Evolutionary conservation across 345 rosid genomes (phyloP), one percentile per base, ranked within the genome.

Genomic region (Murraya koenigii): DNA sequence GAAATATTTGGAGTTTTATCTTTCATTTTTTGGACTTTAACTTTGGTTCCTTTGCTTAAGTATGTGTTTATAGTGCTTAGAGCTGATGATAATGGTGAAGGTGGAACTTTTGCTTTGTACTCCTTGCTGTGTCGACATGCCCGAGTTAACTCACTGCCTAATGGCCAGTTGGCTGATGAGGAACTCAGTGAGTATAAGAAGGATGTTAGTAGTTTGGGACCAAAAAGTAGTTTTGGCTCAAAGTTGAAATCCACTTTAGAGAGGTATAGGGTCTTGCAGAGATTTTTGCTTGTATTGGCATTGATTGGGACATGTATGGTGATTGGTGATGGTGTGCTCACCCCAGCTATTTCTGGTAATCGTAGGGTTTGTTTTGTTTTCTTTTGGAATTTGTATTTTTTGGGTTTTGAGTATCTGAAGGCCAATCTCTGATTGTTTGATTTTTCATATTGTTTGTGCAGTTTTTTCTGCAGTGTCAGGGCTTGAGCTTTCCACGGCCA

Each of bases 251-350:
- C 90, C 7, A 86, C 84, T 11, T 74, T 94, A 38, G 97, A 94
- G 90, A 90, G 83, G 75, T 86, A 86, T 63, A 77, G 88, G 64
- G 91, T 90, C 38, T 71, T 93, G 86, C 97, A 93, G 90, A 88
- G 86, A 86, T 62, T 88, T 68, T 78, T 94, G 88, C 97, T 94
- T 75, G 83, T 93, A 13, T 64, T 94, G 75, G 90, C 97, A 82
- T 85, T 94, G 89, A 83, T 94, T 81, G 98, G 98, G 80, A 90
- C 98, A 64, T 94, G 95, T 87, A 94, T 94, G 98, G 95, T 93
- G 58, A 93, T 94, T 79, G 98, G 98, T 78, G 98, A 94, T 83
- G 97, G 97, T 75, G 93, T 94, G 64, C 90, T 91, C 23, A 90
- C 96, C 7, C 96, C 98, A 74, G 96, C 97, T 5, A 83, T 94